phyloP scores from a whole-genome alignment of 495 filamentous ascomycete species.

The Stereocaulon alpinum region DNA sequence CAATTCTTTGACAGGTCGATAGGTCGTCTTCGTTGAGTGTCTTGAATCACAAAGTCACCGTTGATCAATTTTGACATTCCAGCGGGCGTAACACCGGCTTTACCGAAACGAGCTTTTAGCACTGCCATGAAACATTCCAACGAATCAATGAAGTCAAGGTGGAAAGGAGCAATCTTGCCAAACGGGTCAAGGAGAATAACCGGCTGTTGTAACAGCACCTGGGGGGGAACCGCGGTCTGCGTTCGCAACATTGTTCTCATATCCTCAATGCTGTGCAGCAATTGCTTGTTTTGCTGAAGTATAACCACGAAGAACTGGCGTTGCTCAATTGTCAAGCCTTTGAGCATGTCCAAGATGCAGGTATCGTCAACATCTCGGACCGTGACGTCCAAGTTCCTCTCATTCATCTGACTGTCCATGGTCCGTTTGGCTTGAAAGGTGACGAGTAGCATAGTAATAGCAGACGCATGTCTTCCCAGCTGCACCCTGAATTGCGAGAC shows the following conservation, averaged over 20 bases:
- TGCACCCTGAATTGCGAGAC: constrained; percentile 25
- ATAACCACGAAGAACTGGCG: constrained; percentile 18
- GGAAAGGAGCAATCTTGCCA: constrained; percentile 22
- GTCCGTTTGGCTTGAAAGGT: constrained; percentile 21
- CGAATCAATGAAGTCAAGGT: constrained; percentile 23
- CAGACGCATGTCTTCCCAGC: constrained; percentile 22
- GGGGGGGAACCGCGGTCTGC: constrained; percentile 17
- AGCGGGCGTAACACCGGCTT: constrained; percentile 15
- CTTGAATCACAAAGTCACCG: constrained; percentile 20
- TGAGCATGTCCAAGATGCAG: constrained; percentile 8
- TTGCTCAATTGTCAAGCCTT: constrained; percentile 19
- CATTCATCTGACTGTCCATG: not conserved
- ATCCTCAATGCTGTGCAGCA: constrained; percentile 18
- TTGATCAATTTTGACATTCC: constrained; percentile 20
- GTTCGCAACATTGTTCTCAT: constrained; percentile 15
- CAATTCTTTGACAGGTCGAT: constrained; percentile 19
- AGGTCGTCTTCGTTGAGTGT: constrained; percentile 12
- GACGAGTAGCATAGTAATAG: constrained; percentile 29
- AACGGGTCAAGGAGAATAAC: constrained; percentile 24
- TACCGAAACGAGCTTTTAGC: constrained; percentile 18
- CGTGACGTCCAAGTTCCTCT: not conserved
- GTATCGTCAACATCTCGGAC: constrained; percentile 1
- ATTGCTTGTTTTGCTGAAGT: constrained; percentile 20
- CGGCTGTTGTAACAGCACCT: constrained; percentile 22
- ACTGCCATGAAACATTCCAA: constrained; percentile 23